Percentiles rank a stretch among this genome's conserved stretches.
Conservation (phyloP, 345 rosid genomes). For the Reutealis trisperma region DNA sequence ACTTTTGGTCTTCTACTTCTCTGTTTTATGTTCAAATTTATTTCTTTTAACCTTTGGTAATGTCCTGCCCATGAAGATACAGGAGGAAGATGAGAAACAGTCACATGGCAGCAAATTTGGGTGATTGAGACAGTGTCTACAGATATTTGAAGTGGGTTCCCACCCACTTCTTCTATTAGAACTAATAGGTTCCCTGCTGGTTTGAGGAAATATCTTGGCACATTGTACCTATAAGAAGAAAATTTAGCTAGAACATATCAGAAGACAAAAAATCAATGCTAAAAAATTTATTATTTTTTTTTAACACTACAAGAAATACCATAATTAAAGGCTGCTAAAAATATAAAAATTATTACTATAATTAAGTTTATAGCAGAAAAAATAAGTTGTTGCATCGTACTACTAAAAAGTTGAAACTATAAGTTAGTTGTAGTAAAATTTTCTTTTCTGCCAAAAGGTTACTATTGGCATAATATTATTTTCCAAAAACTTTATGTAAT, state of each 20-base stretch:
- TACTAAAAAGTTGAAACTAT: no score
- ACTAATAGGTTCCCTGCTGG: constrained; percentile 45
- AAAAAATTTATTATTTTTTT: no score
- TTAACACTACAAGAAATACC: no score
- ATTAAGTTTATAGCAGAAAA: no score
- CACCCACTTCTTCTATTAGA: constrained; percentile 54
- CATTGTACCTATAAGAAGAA: constrained; percentile 44
- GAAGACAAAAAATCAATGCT: no score
- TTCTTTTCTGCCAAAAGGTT: no score
- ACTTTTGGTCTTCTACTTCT: constrained; percentile 11
- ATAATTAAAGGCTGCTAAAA: no score
- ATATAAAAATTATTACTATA: no score
- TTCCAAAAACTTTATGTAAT: no score
- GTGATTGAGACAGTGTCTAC: constrained; percentile 40
- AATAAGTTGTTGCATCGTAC: no score
- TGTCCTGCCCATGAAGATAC: constrained; percentile 12
- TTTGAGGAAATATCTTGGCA: constrained; percentile 56
- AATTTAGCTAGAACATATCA: background rate
- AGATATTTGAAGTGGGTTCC: constrained; percentile 50
- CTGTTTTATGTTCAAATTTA: background rate
- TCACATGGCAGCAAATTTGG: constrained; percentile 35
- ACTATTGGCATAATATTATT: no score
- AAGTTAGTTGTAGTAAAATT: no score
- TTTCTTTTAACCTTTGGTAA: background rate
- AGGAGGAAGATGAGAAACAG: constrained; percentile 31